Evolutionary conservation across 257 asterid species (phyloP).

Genomic region (Solanum pimpinellifolium): DNA sequence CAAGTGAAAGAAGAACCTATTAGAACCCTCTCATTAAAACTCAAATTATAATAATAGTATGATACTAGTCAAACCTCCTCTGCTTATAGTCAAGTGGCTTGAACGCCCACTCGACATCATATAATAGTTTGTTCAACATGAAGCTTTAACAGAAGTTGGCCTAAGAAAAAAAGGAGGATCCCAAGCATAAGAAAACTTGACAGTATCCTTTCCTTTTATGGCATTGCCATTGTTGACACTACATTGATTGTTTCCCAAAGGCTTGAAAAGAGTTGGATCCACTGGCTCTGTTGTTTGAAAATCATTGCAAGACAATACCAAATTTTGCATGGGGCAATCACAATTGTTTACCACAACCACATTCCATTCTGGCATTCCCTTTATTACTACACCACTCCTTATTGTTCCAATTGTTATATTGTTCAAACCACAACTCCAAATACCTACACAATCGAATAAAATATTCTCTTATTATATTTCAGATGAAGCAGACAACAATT

Average conservation of each 20-base stretch:
- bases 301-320: neutral
- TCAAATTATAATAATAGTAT: neutral
- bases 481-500: neutral
- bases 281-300: neutral
- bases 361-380: constrained; percentile 5
- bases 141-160: neutral
- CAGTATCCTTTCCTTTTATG: neutral
- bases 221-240: neutral
- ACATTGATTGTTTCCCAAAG: neutral
- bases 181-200: constrained; percentile 6
- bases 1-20: neutral
- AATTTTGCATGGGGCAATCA: neutral
- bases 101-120: neutral
- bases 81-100: no score
- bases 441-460: neutral
- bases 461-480: no score
- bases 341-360: constrained; percentile 6
- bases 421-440: constrained; percentile 3
- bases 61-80: no score
- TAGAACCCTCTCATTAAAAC: neutral
- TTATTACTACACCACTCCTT: constrained; percentile 4
- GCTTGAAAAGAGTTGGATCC: neutral
- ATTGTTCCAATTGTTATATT: constrained; percentile 5
- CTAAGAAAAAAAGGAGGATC: constrained; percentile 3
- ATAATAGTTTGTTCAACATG: neutral